Evolutionary conservation across 2,329 filamentous ascomycete species (phyloP), one percentile per base, ranked within the genome.

Genomic region (Drechmeria coniospora): DNA sequence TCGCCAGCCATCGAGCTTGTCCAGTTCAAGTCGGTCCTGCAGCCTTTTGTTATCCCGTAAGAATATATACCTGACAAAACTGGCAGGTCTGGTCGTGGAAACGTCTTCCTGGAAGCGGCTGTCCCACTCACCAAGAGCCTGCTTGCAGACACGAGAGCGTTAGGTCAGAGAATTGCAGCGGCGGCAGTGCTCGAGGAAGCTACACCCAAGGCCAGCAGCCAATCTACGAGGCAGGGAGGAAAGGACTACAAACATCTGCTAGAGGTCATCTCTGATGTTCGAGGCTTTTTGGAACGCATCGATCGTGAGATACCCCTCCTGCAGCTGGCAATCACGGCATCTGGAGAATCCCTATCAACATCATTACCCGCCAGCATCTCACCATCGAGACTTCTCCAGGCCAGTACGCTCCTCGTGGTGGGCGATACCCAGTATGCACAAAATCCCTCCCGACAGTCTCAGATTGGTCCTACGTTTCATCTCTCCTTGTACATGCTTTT

Each of bases 401-500:
- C 90, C 12, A 95, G 87, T 46, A 90, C 84, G 4, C 79, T 94
- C 37, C 63, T 95, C 26, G 92, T 78, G 16, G 69, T 84, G 24
- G 84, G 83, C 3, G 90, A 98, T 49, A 78, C 75, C 0, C 78
- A 84, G 36, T 94, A 90, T 50, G 68, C 71, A 2, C 63, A 73
- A 36, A 61, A 70, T 22, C 68, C 75, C 5, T 63, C 57, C 1
- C 55, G 60, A 8, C 65, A 77, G 0, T 73, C 82, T 25, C 84
- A 94, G 45, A 79, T 95, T 33, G 90, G 90, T 0, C 84, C 87
- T 0, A 71, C 75, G 0, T 95, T 94, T 44, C 78, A 71, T 0
- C 52, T 95, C 6, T 92, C 86, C 0, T 58, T 95, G 39, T 98
- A 95, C 51, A 94, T 95, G 84, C 66, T 95, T 1, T 98, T 95